These are phyloP conservation scores for Echinochloa phyllopogon DNA, from an alignment of 176 grass and related monocot genomes.

Conservation along the genomic window DNA sequence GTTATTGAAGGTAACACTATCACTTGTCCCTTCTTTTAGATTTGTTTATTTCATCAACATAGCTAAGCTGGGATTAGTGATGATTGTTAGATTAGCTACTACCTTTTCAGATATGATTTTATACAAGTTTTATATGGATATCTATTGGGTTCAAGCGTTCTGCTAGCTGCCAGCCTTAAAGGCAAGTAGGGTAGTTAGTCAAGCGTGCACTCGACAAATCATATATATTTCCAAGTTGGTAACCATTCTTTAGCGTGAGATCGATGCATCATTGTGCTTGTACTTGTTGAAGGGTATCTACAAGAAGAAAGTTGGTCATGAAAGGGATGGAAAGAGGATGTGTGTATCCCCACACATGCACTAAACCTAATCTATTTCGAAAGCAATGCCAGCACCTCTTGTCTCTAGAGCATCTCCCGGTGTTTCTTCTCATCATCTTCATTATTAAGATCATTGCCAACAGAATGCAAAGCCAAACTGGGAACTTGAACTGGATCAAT, in stretches of 20 bases:
- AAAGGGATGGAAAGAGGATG: slow-evolving; percentile 30
- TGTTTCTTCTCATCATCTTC: neutral
- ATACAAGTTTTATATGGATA: slow-evolving; percentile 36
- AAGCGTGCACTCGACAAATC: slow-evolving; percentile 47
- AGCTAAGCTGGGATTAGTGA: slow-evolving; percentile 35
- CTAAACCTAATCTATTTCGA: slow-evolving; percentile 28
- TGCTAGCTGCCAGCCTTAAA: slow-evolving; percentile 32
- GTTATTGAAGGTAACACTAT: slow-evolving; percentile 31
- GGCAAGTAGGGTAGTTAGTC: slow-evolving; percentile 46
- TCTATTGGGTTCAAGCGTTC: slow-evolving; percentile 28
- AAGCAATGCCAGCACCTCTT: slow-evolving; percentile 32
- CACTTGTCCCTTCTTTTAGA: slow-evolving; percentile 35
- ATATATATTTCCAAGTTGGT: slow-evolving; percentile 48
- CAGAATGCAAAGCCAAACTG: slow-evolving; percentile 29
- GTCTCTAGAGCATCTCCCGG: slow-evolving; percentile 24
- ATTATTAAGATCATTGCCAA: slow-evolving; percentile 4
- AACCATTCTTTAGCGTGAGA: slow-evolving; percentile 43
- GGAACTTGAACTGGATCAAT: neutral
- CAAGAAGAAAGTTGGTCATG: slow-evolving; percentile 45
- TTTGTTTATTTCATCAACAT: slow-evolving; percentile 31
- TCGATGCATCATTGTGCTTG: slow-evolving; percentile 46
- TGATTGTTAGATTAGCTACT: slow-evolving; percentile 16
- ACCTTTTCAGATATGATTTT: slow-evolving; percentile 47
- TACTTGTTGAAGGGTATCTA: slow-evolving; percentile 45
- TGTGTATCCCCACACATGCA: slow-evolving; percentile 9